phyloP scores from a whole-genome alignment of 306 rosid species.

The Begonia fuchsioides region DNA sequence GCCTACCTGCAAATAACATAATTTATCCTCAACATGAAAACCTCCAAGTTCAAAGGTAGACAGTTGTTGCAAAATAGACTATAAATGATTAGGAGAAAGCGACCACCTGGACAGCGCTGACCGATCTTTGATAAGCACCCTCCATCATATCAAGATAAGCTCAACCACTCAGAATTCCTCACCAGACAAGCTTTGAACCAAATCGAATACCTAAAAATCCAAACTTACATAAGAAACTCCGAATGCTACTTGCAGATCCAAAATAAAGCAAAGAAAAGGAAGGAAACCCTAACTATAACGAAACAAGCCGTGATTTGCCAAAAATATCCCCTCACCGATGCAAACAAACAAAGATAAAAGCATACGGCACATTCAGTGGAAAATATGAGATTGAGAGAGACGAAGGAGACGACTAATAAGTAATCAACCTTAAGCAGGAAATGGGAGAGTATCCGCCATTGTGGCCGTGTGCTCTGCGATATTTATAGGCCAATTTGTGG shows the following conservation, averaged over 20 bases:
- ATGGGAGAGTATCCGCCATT: too few relatives aligned
- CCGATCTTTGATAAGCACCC: slow-evolving; percentile 37
- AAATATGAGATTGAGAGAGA: background rate
- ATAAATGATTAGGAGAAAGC: slow-evolving; percentile 1
- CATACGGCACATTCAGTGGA: background rate
- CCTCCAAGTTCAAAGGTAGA: too few relatives aligned
- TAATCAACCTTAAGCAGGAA: too few relatives aligned
- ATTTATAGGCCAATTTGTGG: too few relatives aligned
- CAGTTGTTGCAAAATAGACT: too few relatives aligned
- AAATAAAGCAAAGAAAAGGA: background rate
- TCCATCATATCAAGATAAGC: slow-evolving; percentile 24
- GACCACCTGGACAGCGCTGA: slow-evolving; percentile 61
- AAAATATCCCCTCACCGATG: background rate
- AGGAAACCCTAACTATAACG: slow-evolving; percentile 22
- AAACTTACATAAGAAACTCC: background rate
- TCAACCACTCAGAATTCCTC: slow-evolving; percentile 1
- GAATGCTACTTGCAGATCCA: slow-evolving; percentile 25
- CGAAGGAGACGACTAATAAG: background rate
- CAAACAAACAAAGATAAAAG: background rate
- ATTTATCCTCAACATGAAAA: slow-evolving; percentile 2
- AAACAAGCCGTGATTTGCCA: background rate
- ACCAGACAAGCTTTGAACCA: slow-evolving; percentile 5
- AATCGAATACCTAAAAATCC: slow-evolving; percentile 15
- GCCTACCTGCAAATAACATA: slow-evolving; percentile 41
- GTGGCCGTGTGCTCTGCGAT: too few relatives aligned